Conservation (phyloP, 1,284 basidiomycete genomes). For the Fereydounia khargensis region DNA sequence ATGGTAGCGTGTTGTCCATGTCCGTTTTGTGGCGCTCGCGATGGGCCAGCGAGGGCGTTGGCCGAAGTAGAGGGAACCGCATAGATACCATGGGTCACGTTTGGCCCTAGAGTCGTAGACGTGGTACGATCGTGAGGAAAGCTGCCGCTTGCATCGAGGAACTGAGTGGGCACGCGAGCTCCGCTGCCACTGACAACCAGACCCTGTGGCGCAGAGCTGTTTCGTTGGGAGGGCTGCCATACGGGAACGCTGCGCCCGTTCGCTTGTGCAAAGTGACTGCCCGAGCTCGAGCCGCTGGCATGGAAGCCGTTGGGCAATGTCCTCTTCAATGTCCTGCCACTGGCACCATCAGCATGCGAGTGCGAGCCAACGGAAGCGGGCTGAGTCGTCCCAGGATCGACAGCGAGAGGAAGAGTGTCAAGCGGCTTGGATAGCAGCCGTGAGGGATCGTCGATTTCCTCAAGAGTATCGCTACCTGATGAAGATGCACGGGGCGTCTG, state of each 20-base stretch:
- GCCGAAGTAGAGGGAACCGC: not conserved
- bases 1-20: conserved; percentile 2
- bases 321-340: not conserved
- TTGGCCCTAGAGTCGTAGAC: no score
- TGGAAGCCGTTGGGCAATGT: not conserved
- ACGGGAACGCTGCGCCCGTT: not conserved
- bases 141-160: conserved; percentile 28
- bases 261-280: not conserved
- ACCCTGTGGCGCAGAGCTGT: no score
- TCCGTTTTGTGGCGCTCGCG: not conserved
- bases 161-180: conserved; percentile 40
- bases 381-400: not conserved
- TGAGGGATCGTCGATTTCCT: conserved; percentile 34
- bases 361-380: not conserved
- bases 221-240: not conserved
- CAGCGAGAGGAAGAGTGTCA: conserved; percentile 9
- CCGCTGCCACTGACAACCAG: conserved; percentile 43
- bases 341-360: no score
- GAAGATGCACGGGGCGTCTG: no score
- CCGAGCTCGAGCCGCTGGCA: not conserved
- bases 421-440: conserved; percentile 27
- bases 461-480: conserved; percentile 8
- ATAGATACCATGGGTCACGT: no score
- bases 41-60: not conserved
- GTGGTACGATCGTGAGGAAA: not conserved